phyloP scores from a whole-genome alignment of 345 rosid species.

The Pugionium dolabratum region DNA sequence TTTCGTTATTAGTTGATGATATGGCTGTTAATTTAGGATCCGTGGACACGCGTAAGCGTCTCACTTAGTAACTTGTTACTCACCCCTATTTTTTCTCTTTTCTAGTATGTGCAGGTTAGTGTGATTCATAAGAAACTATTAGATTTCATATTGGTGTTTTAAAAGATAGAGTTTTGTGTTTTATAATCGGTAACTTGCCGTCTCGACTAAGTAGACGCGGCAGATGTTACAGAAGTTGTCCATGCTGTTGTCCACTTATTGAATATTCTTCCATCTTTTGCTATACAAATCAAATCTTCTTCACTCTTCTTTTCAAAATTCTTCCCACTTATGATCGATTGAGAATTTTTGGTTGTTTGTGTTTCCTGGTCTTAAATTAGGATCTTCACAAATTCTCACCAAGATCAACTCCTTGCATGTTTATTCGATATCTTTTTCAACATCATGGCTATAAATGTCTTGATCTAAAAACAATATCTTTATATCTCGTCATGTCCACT shows the following conservation, averaged over 20 bases:
- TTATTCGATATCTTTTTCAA: neutral
- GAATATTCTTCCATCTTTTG: accelerated
- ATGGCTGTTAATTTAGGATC: too few relatives aligned
- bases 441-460: neutral
- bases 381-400: neutral
- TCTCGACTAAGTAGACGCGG: too few relatives aligned
- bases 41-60: too few relatives aligned
- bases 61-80: too few relatives aligned
- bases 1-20: too few relatives aligned
- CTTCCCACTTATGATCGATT: neutral
- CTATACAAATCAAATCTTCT: neutral
- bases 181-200: too few relatives aligned
- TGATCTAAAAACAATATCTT: neutral
- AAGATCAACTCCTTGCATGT: accelerated
- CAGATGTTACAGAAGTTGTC: neutral
- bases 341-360: neutral
- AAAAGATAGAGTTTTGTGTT: too few relatives aligned
- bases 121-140: too few relatives aligned
- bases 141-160: too few relatives aligned
- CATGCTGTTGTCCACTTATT: neutral
- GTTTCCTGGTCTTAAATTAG: neutral
- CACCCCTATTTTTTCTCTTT: too few relatives aligned
- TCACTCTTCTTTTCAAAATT: accelerated
- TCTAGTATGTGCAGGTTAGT: too few relatives aligned
- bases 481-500: too few relatives aligned